phyloP scores from a whole-genome alignment of 2,329 filamentous ascomycete genomes.

The Fusarium incarnatum region DNA sequence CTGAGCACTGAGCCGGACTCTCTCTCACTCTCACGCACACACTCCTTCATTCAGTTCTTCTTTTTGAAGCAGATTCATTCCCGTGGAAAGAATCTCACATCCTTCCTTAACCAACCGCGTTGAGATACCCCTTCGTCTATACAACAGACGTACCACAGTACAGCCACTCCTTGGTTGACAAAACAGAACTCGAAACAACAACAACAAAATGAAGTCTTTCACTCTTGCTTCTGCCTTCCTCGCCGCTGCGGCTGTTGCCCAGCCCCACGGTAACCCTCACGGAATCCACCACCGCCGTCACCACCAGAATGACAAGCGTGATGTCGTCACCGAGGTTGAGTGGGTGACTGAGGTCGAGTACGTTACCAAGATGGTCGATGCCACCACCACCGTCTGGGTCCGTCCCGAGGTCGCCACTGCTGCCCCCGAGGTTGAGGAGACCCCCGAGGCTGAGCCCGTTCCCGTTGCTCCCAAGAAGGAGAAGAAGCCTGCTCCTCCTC shows the following conservation, averaged over 20 bases:
- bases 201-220: constrained; percentile 56
- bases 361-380: constrained; percentile 62
- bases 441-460: constrained; percentile 28
- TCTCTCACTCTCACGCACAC: constrained; percentile 42
- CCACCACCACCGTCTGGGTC: constrained; percentile 60
- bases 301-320: constrained; percentile 53
- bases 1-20: constrained; percentile 47
- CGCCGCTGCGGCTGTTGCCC: constrained; percentile 60
- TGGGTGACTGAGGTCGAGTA: constrained; percentile 63
- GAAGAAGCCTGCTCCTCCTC: constrained; percentile 37
- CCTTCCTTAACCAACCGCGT: constrained; percentile 40
- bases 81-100: constrained; percentile 46
- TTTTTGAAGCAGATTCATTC: constrained; percentile 43
- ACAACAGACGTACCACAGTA: constrained; percentile 37
- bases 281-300: constrained; percentile 55
- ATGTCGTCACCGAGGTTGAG: constrained; percentile 61
- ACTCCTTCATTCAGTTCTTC: constrained; percentile 42
- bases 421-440: constrained; percentile 33
- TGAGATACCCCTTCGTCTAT: constrained; percentile 43
- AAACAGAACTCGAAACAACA: constrained; percentile 34
- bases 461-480: constrained; percentile 32
- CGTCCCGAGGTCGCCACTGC: constrained; percentile 49
- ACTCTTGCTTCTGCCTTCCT: constrained; percentile 49
- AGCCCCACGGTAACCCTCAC: constrained; percentile 55
- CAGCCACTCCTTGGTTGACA: constrained; percentile 39